Percentiles rank a stretch among this genome's conserved stretches.
Conservation (phyloP, 306 rosid genomes). For the Quercus aquifolioides region DNA sequence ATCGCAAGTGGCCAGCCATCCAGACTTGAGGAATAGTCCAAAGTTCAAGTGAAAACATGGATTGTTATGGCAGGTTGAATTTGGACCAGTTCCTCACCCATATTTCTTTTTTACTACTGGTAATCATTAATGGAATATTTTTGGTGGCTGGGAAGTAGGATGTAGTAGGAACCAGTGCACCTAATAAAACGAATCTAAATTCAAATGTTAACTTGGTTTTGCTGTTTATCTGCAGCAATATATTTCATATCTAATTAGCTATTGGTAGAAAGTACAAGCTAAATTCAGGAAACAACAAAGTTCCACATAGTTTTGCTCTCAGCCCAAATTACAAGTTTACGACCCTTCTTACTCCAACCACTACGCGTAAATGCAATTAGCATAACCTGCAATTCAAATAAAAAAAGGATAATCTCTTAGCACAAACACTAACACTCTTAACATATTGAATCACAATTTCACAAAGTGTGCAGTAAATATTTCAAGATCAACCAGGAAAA, state of each 20-base stretch:
- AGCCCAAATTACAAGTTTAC: not conserved
- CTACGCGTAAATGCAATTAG: constrained; percentile 77
- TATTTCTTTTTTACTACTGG: too few relatives aligned
- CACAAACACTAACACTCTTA: not conserved
- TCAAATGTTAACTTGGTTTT: not conserved
- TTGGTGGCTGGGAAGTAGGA: too few relatives aligned
- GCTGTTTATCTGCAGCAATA: not conserved
- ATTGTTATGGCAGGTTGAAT: too few relatives aligned
- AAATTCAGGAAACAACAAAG: not conserved
- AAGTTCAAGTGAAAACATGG: too few relatives aligned
- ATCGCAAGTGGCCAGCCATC: too few relatives aligned
- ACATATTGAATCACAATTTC: too few relatives aligned
- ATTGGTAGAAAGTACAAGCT: constrained; percentile 28
- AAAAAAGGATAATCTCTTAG: not conserved
- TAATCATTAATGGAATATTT: too few relatives aligned
- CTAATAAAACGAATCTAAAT: not conserved
- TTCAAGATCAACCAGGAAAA: too few relatives aligned
- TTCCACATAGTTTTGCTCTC: constrained; percentile 5
- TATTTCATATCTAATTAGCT: constrained; percentile 11
- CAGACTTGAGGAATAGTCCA: too few relatives aligned
- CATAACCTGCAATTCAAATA: constrained; percentile 66
- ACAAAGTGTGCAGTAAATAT: too few relatives aligned
- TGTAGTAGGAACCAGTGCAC: too few relatives aligned
- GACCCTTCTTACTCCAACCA: not conserved
- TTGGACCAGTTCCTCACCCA: too few relatives aligned